Percentiles rank a stretch among this genome's conserved stretches.
Conservation (phyloP, 2,329 filamentous ascomycete genomes). For the Pochonia chlamydosporia region DNA sequence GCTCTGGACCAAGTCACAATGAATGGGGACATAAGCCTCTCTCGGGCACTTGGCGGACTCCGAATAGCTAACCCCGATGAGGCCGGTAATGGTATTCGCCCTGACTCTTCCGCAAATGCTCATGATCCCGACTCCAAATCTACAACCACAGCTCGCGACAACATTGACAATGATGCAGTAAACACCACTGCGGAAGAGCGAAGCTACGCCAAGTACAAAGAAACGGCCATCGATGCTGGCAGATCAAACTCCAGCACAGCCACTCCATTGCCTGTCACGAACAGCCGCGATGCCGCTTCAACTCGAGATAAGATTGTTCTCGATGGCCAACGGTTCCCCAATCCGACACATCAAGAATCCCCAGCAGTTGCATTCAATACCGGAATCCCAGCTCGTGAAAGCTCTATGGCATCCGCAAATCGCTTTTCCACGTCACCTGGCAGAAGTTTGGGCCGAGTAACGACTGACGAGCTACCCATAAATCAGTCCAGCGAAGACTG, state of each 20-base stretch:
- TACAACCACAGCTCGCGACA: slow-evolving; percentile 9
- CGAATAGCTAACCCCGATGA: slow-evolving; percentile 96
- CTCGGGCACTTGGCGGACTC: slow-evolving; percentile 85
- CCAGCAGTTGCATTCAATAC: slow-evolving; percentile 48
- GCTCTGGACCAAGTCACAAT: slow-evolving; percentile 45
- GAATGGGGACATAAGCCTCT: slow-evolving; percentile 89
- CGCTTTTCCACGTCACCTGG: slow-evolving; percentile 9
- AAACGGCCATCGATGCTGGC: background rate
- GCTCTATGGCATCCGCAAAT: slow-evolving; percentile 59
- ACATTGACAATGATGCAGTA: background rate
- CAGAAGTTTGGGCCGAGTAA: slow-evolving; percentile 30
- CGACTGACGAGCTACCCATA: background rate
- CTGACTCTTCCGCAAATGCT: slow-evolving; percentile 11
- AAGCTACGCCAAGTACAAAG: background rate
- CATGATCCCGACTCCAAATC: slow-evolving; percentile 16
- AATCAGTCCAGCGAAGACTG: slow-evolving; percentile 70
- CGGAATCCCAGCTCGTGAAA: slow-evolving; percentile 66
- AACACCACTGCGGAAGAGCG: background rate
- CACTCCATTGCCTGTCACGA: background rate
- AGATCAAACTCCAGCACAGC: background rate
- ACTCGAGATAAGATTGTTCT: slow-evolving; percentile 5
- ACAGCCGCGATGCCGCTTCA: slow-evolving; percentile 2
- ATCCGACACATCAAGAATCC: slow-evolving; percentile 27
- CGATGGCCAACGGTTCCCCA: slow-evolving; percentile 12
- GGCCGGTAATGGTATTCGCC: slow-evolving; percentile 32